Base-by-base conservation (phyloP, 331 rosid species). In the Malus hybrid region DNA sequence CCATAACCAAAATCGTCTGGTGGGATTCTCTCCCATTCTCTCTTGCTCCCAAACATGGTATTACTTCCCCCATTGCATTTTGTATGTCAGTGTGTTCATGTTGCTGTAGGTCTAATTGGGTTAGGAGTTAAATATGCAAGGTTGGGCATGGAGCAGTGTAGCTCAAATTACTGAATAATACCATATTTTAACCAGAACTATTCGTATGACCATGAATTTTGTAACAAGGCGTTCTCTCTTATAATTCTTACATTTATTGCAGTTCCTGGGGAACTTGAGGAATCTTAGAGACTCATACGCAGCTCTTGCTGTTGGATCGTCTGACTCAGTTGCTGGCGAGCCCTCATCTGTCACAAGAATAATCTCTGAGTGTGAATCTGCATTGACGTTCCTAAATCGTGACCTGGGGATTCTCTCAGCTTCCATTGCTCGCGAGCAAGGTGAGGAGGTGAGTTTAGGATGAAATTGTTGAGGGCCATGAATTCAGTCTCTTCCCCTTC, bases 341-440 rank as follows among this genome's bases (percentile, higher is more conserved):
- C 97, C 97, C 29, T 94, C 98, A 26, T 90, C 97, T 10, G 95
- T 93, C 14, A 88, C 89, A 20, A 81, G 95, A 77, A 90, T 93
- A 85, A 91, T 91, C 73, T 87, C 96, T 4, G 98, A 93, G 79
- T 91, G 98, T 50, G 97, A 93, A 79, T 88, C 96, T 19, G 89
- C 96, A 13, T 78, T 93, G 81, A 87, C 97, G 10, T 91, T 86
- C 86, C 80, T 93, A 73, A 93, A 93, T 78, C 89, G 86, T 0
- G 96, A 93, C 77, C 98, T 93, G 10, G 96, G 97, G 46, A 88
- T 93, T 82, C 97, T 93, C 66, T 88, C 97, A 4, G 93, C 97
- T 78, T 94, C 98, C 86, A 94, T 91, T 82, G 93, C 93, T 70
- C 96, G 95, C 1, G 96, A 91, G 73, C 88, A 79, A 63, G 95